Evolutionary conservation across 2,329 filamentous ascomycete genomes (phyloP), one percentile per base, ranked within the genome.

Genomic region (Xenosphaeropsis pyriputrescens): DNA sequence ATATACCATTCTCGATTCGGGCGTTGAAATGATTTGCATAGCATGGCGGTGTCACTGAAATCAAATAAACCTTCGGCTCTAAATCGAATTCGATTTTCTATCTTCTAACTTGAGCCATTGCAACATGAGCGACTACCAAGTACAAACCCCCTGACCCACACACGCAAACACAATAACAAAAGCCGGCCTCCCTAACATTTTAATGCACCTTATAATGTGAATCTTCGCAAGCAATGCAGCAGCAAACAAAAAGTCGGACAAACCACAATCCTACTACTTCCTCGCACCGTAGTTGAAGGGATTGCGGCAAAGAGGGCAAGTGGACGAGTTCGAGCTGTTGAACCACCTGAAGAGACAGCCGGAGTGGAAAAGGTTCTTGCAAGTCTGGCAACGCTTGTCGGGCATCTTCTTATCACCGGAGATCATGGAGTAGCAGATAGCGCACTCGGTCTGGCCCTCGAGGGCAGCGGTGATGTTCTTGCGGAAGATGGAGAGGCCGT

Each of bases 331-430:
- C 56, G 86, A 94, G 50, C 72, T 89, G 67, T 85, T 83, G 66
- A 98, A 96, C 91, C 91, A 98, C 61, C 89, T 88, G 64, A 85
- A 94, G 60, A 98, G 60, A 61, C 91, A 98, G 2, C 74, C 73
- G 1, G 79, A 72, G 59, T 98, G 91, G 65, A 96, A 98, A 38
- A 83, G 64, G 59, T 98, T 89, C 66, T 86, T 89, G 68, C 91
- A 98, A 2, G 89, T 96, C 34, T 72, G 68, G 57, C 91, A 98
- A 39, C 75, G 70, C 68, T 96, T 96, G 57, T 91, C 89, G 0
- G 91, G 91, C 57, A 93, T 75, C 58, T 82, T 81, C 65, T 84
- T 84, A 57, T 95, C 88, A 6, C 74, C 75, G 14, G 85, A 85
- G 45, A 98, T 85, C 53, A 98, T 86, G 42, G 79, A 86, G 63